Evolutionary conservation across 164 flowering plant species (phyloP).

Genomic region (Kingdonia uniflora): DNA sequence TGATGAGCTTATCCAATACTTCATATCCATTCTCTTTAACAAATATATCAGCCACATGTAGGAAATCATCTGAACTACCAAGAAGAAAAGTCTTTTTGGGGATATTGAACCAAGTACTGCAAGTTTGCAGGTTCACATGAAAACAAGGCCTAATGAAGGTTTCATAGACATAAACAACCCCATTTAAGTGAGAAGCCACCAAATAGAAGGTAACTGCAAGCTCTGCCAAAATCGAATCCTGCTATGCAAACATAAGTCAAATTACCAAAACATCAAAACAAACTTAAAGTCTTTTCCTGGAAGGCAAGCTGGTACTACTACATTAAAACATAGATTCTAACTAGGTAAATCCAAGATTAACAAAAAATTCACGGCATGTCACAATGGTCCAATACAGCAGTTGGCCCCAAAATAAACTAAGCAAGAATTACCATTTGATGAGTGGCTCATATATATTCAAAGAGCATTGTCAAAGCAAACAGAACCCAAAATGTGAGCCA

Average conservation of each 20-base stretch:
- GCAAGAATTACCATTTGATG: slow-evolving; percentile 49
- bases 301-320: neutral
- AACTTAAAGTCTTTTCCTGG: neutral
- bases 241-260: neutral
- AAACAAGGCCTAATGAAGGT: slow-evolving; percentile 51
- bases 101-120: neutral
- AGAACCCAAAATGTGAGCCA: slow-evolving; percentile 51
- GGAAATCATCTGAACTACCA: neutral
- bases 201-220: slow-evolving; percentile 59
- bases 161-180: slow-evolving; percentile 69
- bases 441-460: slow-evolving; percentile 61
- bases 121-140: no score
- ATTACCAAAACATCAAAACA: neutral
- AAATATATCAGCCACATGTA: neutral
- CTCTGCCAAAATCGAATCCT: slow-evolving; percentile 65
- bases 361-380: no score
- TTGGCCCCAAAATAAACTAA: no score
- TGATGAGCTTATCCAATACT: slow-evolving; percentile 1
- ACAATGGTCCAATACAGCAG: no score
- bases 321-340: neutral
- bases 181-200: slow-evolving; percentile 74
- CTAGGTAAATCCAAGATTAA: no score
- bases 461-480: slow-evolving; percentile 53
- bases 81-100: neutral
- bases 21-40: slow-evolving; percentile 1